Evolutionary conservation across 2,329 filamentous ascomycete species (phyloP), one percentile per base, ranked within the genome.

Genomic region (Aspergillus versicolor): DNA sequence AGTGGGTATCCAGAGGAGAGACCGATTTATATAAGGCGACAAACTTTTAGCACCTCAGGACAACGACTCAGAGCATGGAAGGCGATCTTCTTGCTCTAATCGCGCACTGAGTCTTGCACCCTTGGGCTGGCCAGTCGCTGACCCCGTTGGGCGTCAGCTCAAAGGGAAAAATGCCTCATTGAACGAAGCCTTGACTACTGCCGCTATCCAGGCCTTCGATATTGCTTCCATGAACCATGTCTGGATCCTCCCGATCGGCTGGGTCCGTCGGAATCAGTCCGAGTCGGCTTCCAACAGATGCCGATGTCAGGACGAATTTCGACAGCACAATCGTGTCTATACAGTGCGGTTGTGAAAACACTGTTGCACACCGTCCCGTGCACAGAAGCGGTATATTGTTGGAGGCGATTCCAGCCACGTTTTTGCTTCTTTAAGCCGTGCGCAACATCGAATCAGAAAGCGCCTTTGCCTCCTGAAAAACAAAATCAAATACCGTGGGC

Each of bases 91-190:
- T 15, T n/a, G 27, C 17, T 24, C 17, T 38, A 49, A 40, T 49
- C 17, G 46, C 46, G 46, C 46, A 49, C 19, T 34, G 46, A 49
- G 21, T 12, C 21, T 19, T 38, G 37, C 34, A 54, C 34, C 17
- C 21, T 19, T 38, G 37, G 22, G 47, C 34, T 32, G 43, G 19
- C 51, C 43, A 47, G 43, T 47, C 21, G 19, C 38, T 12, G 3
- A 41, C 15, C 21, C 19, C 41, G 51, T 47, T 42, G 43, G 43
- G 51, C 51, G 51, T 41, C 51, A 54, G 43, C 43, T 54, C 24
- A 17, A 30, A 13, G 21, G 13, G 15, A 43, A 54, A 54, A 54
- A 54, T 54, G 51, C 51, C 51, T 46, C 51, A 54, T 51, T 27
- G 45, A 43, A 22, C 41, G 12, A 11, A 45, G 42, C 22, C 42